Evolutionary conservation across 805 yeast genomes (phyloP).

Genomic region (Wickerhamiella occidentalis): DNA sequence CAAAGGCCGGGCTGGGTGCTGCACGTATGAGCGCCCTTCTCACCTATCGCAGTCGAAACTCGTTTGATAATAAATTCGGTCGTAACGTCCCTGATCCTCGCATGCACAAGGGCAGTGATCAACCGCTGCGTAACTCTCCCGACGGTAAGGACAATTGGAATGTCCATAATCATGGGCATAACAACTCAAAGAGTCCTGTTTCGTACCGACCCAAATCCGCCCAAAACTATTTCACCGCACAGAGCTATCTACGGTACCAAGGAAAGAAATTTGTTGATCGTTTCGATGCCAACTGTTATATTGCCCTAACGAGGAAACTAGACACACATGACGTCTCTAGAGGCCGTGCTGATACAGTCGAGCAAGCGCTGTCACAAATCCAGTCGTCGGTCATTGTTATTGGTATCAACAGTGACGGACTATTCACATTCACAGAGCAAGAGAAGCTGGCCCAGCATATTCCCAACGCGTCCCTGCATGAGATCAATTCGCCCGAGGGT

Average conservation of each 20-base stretch:
- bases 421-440: slow-evolving; percentile 87
- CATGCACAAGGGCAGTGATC: slow-evolving; percentile 29
- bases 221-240: slow-evolving; percentile 78
- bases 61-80: slow-evolving; percentile 88
- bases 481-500: slow-evolving; percentile 85
- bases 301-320: slow-evolving; percentile 80
- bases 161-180: slow-evolving; percentile 77
- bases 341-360: slow-evolving; percentile 42
- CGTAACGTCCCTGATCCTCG: slow-evolving; percentile 51
- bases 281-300: slow-evolving; percentile 95
- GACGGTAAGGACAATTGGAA: slow-evolving; percentile 58
- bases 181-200: slow-evolving; percentile 16
- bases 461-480: slow-evolving; percentile 54
- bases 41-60: slow-evolving; percentile 83
- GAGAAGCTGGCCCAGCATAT: slow-evolving; percentile 65
- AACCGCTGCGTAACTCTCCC: slow-evolving; percentile 22
- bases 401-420: slow-evolving; percentile 85
- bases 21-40: slow-evolving; percentile 95
- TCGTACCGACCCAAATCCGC: slow-evolving; percentile 23
- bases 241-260: slow-evolving; percentile 86
- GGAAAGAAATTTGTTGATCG: slow-evolving; percentile 80
- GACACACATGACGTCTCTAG: slow-evolving; percentile 93
- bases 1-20: slow-evolving; percentile 77
- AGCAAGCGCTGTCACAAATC: slow-evolving; percentile 46
- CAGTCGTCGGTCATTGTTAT: slow-evolving; percentile 69